Percentiles rank a stretch among this genome's conserved stretches.
These are phyloP conservation scores for Chalciporus piperatoides DNA, from an alignment of 1,284 basidiomycete genomes.

Conservation along the genomic window DNA sequence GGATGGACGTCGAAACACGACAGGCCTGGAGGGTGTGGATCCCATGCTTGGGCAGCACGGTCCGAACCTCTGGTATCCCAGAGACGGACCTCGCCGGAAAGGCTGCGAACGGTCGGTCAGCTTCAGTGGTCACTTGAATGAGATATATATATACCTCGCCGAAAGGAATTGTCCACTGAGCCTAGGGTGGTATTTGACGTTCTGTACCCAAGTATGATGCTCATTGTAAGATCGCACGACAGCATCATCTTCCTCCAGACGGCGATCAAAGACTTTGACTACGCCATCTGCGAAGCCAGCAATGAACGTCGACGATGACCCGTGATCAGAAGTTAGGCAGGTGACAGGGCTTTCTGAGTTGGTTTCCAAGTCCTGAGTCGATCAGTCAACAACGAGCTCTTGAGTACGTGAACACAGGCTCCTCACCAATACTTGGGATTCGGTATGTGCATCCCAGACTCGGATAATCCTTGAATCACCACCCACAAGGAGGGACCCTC, in stretches of 20 bases:
- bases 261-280: constrained; percentile 89
- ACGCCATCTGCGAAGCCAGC: constrained; percentile 93
- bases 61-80: constrained; percentile 86
- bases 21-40: constrained; percentile 69
- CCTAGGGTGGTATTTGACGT: constrained; percentile 82
- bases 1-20: constrained; percentile 88
- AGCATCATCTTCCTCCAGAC: constrained; percentile 81
- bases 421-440: constrained; percentile 76
- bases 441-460: constrained; percentile 94
- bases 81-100: constrained; percentile 87
- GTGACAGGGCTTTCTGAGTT: constrained; percentile 90
- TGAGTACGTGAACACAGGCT: neutral
- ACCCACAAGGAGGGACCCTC: constrained; percentile 82
- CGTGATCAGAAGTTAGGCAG: constrained; percentile 76
- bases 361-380: constrained; percentile 76
- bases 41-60: constrained; percentile 60
- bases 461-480: constrained; percentile 90
- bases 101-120: constrained; percentile 41
- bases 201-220: constrained; percentile 91
- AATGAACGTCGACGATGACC: constrained; percentile 78
- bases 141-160: constrained; percentile 63
- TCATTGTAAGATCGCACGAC: constrained; percentile 80
- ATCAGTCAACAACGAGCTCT: neutral
- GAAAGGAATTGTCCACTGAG: constrained; percentile 77
- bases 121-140: neutral